These are phyloP conservation scores for Solanum sparsipilum DNA, from an alignment of 257 asterid species.

Conservation along the genomic window DNA sequence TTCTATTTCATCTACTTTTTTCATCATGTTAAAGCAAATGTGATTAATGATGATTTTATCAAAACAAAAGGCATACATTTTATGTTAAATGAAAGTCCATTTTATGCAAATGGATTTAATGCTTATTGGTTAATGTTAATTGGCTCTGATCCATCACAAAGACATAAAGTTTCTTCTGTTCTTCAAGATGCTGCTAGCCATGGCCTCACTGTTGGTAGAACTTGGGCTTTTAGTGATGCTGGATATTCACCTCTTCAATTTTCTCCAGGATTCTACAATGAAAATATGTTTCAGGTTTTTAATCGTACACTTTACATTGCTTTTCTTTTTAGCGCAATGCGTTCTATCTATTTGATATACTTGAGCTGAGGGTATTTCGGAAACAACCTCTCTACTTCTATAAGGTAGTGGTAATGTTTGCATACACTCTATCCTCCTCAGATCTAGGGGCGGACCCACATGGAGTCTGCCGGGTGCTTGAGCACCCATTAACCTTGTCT, in stretches of 20 bases:
- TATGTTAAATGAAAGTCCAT: slow-evolving; percentile 26
- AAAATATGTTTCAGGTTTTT: slow-evolving; percentile 46
- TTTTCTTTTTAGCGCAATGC: neutral
- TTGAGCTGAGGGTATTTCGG: accelerated
- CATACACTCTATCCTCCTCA: accelerated
- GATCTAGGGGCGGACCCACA: accelerated
- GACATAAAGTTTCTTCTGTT: slow-evolving; percentile 23
- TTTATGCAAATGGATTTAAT: slow-evolving; percentile 49
- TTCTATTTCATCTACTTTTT: slow-evolving; percentile 13
- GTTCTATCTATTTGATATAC: too few relatives aligned
- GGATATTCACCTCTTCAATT: slow-evolving; percentile 43
- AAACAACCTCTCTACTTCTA: accelerated
- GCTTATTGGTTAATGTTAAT: slow-evolving; percentile 50
- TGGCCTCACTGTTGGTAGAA: slow-evolving; percentile 39
- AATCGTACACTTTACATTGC: too few relatives aligned
- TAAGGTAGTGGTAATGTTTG: neutral
- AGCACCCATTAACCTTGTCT: neutral
- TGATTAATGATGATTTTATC: slow-evolving; percentile 27
- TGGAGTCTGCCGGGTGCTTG: accelerated
- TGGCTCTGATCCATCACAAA: slow-evolving; percentile 38
- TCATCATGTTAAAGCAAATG: slow-evolving; percentile 4
- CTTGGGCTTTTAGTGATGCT: slow-evolving; percentile 68
- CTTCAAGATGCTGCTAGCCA: slow-evolving; percentile 30
- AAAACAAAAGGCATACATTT: slow-evolving; percentile 28
- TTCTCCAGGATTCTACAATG: slow-evolving; percentile 53